Percentiles rank a stretch among this genome's conserved stretches.
Conservation (phyloP, 768 basidiomycete genomes). For the Exsudoporus frostii region DNA sequence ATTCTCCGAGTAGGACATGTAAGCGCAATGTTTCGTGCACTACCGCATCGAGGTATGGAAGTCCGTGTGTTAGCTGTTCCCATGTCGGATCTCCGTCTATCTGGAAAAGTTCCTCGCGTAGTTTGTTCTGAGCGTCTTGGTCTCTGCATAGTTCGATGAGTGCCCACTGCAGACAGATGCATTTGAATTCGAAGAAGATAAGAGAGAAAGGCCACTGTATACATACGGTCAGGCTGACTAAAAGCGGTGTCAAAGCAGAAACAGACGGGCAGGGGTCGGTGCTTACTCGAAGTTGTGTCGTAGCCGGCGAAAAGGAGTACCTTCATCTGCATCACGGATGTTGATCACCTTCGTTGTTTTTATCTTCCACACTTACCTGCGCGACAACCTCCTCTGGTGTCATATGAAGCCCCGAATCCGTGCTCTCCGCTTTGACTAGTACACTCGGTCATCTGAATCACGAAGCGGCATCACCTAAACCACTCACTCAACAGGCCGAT, state of each 20-base stretch:
- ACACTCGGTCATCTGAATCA: not conserved
- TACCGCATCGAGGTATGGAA: constrained; percentile 56
- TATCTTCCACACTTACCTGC: constrained; percentile 18
- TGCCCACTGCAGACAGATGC: constrained; percentile 38
- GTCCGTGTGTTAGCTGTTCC: constrained; percentile 45
- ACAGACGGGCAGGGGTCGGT: not conserved
- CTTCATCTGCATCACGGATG: constrained; percentile 27
- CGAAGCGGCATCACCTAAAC: not conserved
- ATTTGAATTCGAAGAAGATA: not conserved
- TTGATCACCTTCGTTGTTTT: not conserved
- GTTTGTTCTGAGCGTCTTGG: constrained; percentile 41
- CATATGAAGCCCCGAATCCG: constrained; percentile 31
- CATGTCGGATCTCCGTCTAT: constrained; percentile 47
- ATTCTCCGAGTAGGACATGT: constrained; percentile 37
- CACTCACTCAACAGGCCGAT: constrained; percentile 38
- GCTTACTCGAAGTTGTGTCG: constrained; percentile 40
- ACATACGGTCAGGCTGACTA: constrained; percentile 27
- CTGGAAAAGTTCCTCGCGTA: constrained; percentile 49
- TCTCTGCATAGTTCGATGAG: constrained; percentile 50
- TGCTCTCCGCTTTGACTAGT: constrained; percentile 38
- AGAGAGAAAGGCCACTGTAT: not conserved
- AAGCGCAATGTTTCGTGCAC: constrained; percentile 45
- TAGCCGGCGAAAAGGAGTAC: constrained; percentile 40
- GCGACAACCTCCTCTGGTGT: constrained; percentile 40
- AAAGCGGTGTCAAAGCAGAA: not conserved